phyloP scores from a whole-genome alignment of 805 yeast species.

The Saccharomycopsis malanga region DNA sequence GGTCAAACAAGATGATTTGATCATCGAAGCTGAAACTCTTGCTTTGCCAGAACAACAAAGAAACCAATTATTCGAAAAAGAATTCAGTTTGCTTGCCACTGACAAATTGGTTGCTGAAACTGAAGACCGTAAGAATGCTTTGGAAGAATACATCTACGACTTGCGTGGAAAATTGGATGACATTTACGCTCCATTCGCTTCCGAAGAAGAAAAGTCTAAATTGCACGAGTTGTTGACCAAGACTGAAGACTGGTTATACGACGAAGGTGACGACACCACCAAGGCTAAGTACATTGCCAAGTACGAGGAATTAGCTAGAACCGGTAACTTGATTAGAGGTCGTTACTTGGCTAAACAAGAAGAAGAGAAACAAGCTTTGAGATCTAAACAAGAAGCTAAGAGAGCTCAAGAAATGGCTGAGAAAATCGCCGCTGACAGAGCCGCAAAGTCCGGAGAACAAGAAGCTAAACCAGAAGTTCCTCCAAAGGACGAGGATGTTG shows the following conservation, averaged over 20 bases:
- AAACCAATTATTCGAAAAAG: constrained; percentile 67
- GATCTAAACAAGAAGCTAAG: constrained; percentile 81
- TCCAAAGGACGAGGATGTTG: constrained; percentile 33
- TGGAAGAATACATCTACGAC: constrained; percentile 97
- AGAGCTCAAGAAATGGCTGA: constrained; percentile 79
- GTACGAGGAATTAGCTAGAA: constrained; percentile 92
- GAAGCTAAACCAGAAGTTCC: constrained; percentile 29
- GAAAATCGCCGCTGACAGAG: constrained; percentile 74
- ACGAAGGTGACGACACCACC: constrained; percentile 92
- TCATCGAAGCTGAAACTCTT: constrained; percentile 52
- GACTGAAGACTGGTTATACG: constrained; percentile 98
- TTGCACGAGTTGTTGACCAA: constrained; percentile 65
- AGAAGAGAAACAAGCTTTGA: constrained; percentile 84
- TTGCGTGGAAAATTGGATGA: constrained; percentile 96
- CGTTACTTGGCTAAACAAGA: constrained; percentile 91
- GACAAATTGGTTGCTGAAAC: constrained; percentile 98
- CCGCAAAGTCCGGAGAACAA: constrained; percentile 35
- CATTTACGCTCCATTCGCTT: constrained; percentile 78
- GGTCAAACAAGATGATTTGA: constrained; percentile 81
- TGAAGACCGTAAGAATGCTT: constrained; percentile 96
- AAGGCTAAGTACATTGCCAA: constrained; percentile 97
- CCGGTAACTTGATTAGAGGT: constrained; percentile 93
- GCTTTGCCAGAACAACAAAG: constrained; percentile 52
- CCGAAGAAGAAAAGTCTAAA: constrained; percentile 79
- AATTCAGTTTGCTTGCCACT: constrained; percentile 74